A percentile compares a stretch with the other conserved stretches of the same genome.
phyloP scores from a whole-genome alignment of 164 flowering plant species.

The Vitis riparia region DNA sequence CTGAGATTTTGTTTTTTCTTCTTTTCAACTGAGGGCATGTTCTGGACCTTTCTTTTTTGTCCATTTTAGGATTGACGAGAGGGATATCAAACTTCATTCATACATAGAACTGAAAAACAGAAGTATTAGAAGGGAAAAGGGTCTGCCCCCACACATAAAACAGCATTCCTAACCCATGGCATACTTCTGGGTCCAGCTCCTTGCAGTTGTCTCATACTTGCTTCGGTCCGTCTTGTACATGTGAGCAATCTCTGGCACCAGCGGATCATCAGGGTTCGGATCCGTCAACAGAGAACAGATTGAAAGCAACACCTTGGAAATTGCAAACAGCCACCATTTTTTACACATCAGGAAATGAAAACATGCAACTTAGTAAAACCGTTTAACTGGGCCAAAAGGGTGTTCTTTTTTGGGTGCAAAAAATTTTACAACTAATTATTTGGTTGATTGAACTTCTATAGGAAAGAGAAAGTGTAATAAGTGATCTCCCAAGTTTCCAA shows the following conservation, averaged over 20 bases:
- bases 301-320: constrained; percentile 74
- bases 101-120: constrained; percentile 14
- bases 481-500: not conserved
- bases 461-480: too few species aligned
- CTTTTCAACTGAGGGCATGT: constrained; percentile 2
- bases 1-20: not conserved
- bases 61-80: constrained; percentile 14
- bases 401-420: not conserved
- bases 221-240: constrained; percentile 81
- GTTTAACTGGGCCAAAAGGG: too few species aligned
- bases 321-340: not conserved
- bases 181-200: constrained; percentile 92
- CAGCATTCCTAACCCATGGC: constrained; percentile 66
- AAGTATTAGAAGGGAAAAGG: not conserved
- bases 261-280: constrained; percentile 84
- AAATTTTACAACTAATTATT: too few species aligned
- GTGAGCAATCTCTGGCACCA: constrained; percentile 88
- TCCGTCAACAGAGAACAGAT: constrained; percentile 77
- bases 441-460: too few species aligned
- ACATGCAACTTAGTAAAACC: too few species aligned
- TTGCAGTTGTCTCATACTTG: constrained; percentile 80
- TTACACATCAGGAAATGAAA: too few species aligned
- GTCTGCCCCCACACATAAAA: not conserved
- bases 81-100: constrained; percentile 18
- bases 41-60: constrained; percentile 10